Evolutionary conservation across 208 protist genomes (phyloP).

Genomic region (Crithidia acanthocephali): DNA sequence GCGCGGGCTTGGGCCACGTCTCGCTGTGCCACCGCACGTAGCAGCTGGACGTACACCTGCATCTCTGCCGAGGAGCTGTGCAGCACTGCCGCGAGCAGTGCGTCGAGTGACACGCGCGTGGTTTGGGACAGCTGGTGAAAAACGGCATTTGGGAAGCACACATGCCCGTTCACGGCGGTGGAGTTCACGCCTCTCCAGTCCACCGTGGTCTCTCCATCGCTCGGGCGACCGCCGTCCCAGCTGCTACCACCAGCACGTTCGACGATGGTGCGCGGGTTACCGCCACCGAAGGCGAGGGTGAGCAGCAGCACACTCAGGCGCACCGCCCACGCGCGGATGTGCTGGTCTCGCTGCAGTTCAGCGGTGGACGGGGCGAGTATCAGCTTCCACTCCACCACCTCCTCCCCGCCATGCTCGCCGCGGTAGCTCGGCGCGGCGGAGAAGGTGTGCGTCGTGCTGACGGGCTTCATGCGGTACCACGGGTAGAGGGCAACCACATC

Average conservation of each 20-base stretch:
- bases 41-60: conserved; percentile 18
- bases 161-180: conserved; percentile 11
- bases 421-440: background rate
- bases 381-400: conserved; percentile 13
- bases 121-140: conserved; percentile 17
- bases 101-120: conserved; percentile 17
- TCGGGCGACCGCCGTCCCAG: background rate
- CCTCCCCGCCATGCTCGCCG: background rate
- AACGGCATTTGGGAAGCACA: conserved; percentile 29
- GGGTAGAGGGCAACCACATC: conserved; percentile 7
- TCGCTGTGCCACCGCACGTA: conserved; percentile 28
- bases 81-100: conserved; percentile 4
- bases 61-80: background rate
- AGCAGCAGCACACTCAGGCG: conserved; percentile 35
- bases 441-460: conserved; percentile 13
- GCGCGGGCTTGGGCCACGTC: conserved; percentile 15
- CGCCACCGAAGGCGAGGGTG: conserved; percentile 28
- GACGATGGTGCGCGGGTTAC: conserved; percentile 30
- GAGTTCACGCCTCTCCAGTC: conserved; percentile 22
- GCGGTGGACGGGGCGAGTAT: background rate
- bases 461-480: conserved; percentile 23
- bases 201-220: conserved; percentile 6
- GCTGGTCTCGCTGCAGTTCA: conserved; percentile 17
- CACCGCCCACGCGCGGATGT: conserved; percentile 15
- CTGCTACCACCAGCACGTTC: no score